phyloP scores from a whole-genome alignment of 805 yeast species.

The Priceomyces haplophilus region DNA sequence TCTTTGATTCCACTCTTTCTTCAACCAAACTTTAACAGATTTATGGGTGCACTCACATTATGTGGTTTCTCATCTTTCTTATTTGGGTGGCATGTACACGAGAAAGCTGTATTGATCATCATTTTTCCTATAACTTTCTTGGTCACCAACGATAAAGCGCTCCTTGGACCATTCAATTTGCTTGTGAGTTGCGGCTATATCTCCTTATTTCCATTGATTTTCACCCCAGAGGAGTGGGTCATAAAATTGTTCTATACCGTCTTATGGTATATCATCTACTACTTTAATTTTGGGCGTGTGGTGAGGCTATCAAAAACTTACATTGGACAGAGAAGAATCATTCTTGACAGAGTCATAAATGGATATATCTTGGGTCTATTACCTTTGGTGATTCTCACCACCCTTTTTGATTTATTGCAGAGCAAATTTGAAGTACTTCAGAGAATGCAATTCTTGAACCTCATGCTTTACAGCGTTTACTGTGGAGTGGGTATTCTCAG shows the following conservation, averaged over 20 bases:
- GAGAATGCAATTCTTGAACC: slow-evolving; percentile 66
- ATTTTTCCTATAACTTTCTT: slow-evolving; percentile 85
- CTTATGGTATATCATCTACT: slow-evolving; percentile 80
- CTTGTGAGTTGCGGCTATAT: slow-evolving; percentile 79
- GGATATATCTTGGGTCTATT: slow-evolving; percentile 65
- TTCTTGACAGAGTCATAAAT: slow-evolving; percentile 67
- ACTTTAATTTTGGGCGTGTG: slow-evolving; percentile 68
- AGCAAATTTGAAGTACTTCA: slow-evolving; percentile 50
- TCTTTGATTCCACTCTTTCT: slow-evolving; percentile 68
- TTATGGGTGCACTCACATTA: slow-evolving; percentile 77
- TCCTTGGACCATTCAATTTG: slow-evolving; percentile 68
- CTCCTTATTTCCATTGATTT: slow-evolving; percentile 83
- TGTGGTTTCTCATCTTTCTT: slow-evolving; percentile 90
- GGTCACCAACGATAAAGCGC: slow-evolving; percentile 65
- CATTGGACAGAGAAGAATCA: slow-evolving; percentile 21
- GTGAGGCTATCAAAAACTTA: slow-evolving; percentile 50
- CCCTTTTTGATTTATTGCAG: slow-evolving; percentile 53
- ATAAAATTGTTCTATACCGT: slow-evolving; percentile 74
- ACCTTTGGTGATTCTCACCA: slow-evolving; percentile 52
- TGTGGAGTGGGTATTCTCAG: slow-evolving; percentile 81
- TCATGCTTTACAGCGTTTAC: slow-evolving; percentile 82
- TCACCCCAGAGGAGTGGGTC: slow-evolving; percentile 74
- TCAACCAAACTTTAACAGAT: slow-evolving; percentile 73
- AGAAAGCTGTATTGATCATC: slow-evolving; percentile 88
- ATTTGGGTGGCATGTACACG: slow-evolving; percentile 99